Base-by-base conservation (phyloP, 1,284 basidiomycete species). In the Anthracocystis panici-leucophaei region DNA sequence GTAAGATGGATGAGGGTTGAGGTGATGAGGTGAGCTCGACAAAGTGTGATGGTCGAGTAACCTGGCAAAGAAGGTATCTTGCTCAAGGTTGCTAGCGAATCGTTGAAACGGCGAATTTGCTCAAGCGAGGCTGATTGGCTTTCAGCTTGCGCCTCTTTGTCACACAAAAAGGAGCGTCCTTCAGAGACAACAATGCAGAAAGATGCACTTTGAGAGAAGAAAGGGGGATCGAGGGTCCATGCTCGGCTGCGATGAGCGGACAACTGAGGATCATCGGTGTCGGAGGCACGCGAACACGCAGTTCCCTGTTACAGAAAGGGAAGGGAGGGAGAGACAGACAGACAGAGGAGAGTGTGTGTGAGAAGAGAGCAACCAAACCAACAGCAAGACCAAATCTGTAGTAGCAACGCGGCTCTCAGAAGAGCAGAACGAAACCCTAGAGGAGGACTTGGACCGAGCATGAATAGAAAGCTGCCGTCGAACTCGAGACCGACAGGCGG, bases 171-270 rank as follows among this genome's bases (percentile, higher is more conserved):
- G 35, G 35, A 38, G 35, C 35, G 2, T 6, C 5, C 14, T 12
- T 38, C 35, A 10, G 14, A 38, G 35, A 38, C 35, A 38, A 38
- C 35, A 16, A 38, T 5, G 35, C 35, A 45, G 21, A 45, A 12
- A 45, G 21, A 25, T 16, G 35, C 35, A 16, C 35, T 16, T 16
- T 3, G 7, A 46, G 23, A 46, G 27, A 46, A 25, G 23, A 46
- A 27, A 38, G 35, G 35, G 35, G 35, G 35, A 38, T 38, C 23
- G 45, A 27, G 45, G 45, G 45, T 46, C 45, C 27, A 29, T 48
- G 18, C 27, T 31, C 46, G 25, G 27, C 27, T 31, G 18, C n/a
- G 46, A 10, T 38, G 27, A 46, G 23, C 25, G 14, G 44, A 21
- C 44, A 25, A 46, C 23, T 25, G 25, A 46, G 23, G 44, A 46